phyloP scores from a whole-genome alignment of 805 yeast species.

The Candida verbasci region DNA sequence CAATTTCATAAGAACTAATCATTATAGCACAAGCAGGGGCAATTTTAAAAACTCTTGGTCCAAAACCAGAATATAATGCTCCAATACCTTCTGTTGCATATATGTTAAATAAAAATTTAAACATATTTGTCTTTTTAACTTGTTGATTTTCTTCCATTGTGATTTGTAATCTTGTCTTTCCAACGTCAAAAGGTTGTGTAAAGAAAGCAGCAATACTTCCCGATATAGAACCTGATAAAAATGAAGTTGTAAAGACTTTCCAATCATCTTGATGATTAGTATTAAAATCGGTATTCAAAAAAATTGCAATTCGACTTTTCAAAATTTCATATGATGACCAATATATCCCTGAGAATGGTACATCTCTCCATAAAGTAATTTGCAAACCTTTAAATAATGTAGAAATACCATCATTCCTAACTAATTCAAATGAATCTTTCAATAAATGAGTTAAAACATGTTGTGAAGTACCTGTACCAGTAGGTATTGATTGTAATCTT shows the following conservation, averaged over 20 bases:
- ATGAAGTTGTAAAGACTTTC: slow-evolving; percentile 57
- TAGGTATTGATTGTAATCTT: slow-evolving; percentile 82
- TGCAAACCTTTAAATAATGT: slow-evolving; percentile 81
- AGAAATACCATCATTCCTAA: slow-evolving; percentile 51
- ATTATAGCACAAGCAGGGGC: slow-evolving; percentile 98
- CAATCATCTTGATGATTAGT: slow-evolving; percentile 23
- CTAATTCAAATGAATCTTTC: slow-evolving; percentile 48
- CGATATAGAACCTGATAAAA: slow-evolving; percentile 76
- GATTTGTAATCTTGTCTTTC: slow-evolving; percentile 84
- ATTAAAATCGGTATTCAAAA: slow-evolving; percentile 20
- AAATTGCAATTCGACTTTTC: slow-evolving; percentile 22
- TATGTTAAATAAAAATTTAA: slow-evolving; percentile 59
- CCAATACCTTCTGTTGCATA: slow-evolving; percentile 68
- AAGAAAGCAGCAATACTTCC: slow-evolving; percentile 82
- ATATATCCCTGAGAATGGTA: slow-evolving; percentile 92
- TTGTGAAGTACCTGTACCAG: slow-evolving; percentile 24
- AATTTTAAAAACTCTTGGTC: slow-evolving; percentile 83
- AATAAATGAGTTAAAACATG: slow-evolving; percentile 43
- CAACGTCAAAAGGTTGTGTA: slow-evolving; percentile 97
- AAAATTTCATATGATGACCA: slow-evolving; percentile 79
- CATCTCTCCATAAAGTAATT: slow-evolving; percentile 93
- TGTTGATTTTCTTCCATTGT: slow-evolving; percentile 31
- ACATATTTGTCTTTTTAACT: slow-evolving; percentile 47
- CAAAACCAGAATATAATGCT: slow-evolving; percentile 83
- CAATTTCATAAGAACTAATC: slow-evolving; percentile 92